Conservation (phyloP, 2,329 filamentous ascomycete species). For the Pyricularia sp. region DNA sequence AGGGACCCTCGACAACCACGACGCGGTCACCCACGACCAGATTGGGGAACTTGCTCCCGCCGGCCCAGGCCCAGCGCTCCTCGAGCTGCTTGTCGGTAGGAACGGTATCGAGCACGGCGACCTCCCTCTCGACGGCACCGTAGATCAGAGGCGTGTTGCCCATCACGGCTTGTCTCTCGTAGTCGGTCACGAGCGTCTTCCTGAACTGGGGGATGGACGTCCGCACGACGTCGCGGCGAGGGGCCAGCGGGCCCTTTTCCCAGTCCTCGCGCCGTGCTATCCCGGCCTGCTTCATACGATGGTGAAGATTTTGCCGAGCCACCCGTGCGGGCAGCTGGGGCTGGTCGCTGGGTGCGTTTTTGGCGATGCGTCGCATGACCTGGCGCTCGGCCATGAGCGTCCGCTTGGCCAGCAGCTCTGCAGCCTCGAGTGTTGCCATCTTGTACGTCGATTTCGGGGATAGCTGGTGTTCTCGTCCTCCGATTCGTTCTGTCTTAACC, state of each 20-base stretch:
- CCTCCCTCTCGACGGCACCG: conserved; percentile 3
- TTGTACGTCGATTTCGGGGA: background rate
- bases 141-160: background rate
- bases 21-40: conserved; percentile 68
- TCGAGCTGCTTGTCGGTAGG: conserved; percentile 24
- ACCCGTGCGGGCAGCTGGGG: conserved; percentile 13
- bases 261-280: conserved; percentile 63
- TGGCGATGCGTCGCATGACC: conserved; percentile 35
- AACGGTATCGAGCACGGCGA: conserved; percentile 9
- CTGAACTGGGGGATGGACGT: background rate
- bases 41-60: conserved; percentile 46
- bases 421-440: background rate
- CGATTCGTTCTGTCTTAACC: background rate
- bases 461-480: background rate
- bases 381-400: conserved; percentile 59
- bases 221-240: conserved; percentile 59
- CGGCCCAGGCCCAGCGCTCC: conserved; percentile 44
- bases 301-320: conserved; percentile 23
- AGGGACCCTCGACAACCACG: conserved; percentile 66
- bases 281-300: conserved; percentile 22
- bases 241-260: conserved; percentile 67
- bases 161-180: conserved; percentile 29
- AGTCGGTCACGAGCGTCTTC: conserved; percentile 35
- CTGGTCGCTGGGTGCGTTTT: conserved; percentile 1
- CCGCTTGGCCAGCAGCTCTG: conserved; percentile 64